A percentile compares a stretch with the other conserved stretches of the same genome.
Conservation (phyloP, 192 early-diverging fungal genomes). For the Backusella tarrabulga region DNA sequence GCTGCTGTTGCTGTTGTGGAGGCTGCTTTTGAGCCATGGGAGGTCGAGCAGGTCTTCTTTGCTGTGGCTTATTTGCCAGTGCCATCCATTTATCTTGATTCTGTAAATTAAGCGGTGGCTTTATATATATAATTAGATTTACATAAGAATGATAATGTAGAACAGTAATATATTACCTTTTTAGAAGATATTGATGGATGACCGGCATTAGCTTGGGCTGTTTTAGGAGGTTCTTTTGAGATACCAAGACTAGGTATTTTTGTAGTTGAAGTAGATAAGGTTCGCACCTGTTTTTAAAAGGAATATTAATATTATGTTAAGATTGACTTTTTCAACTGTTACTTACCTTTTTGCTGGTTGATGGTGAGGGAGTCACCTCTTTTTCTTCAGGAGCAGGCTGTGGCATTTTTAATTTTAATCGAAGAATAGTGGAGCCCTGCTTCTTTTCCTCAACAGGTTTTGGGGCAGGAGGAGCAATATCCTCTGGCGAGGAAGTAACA, state of each 20-base stretch:
- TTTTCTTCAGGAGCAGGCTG: neutral
- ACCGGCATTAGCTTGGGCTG: neutral
- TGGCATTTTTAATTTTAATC: neutral
- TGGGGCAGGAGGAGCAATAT: neutral
- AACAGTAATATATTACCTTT: neutral
- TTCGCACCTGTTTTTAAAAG: neutral
- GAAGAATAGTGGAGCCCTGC: neutral
- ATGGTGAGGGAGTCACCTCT: neutral
- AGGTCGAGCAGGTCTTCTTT: neutral
- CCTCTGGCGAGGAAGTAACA: neutral
- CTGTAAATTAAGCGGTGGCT: slow-evolving; percentile 1
- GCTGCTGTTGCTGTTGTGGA: neutral
- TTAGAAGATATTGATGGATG: neutral
- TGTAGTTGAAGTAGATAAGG: neutral
- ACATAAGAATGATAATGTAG: neutral
- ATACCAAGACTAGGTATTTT: neutral
- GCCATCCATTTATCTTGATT: slow-evolving; percentile 24
- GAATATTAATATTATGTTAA: neutral
- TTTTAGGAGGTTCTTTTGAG: neutral
- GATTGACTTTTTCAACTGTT: neutral
- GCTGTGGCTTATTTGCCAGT: slow-evolving; percentile 12
- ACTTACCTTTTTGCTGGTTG: neutral
- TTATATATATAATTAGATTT: neutral
- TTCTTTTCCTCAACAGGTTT: neutral
- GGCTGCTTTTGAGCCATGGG: neutral